These are phyloP conservation scores for Cyclotella kingstonii DNA, from an alignment of 108 stramenopile genomes.

Conservation along the genomic window DNA sequence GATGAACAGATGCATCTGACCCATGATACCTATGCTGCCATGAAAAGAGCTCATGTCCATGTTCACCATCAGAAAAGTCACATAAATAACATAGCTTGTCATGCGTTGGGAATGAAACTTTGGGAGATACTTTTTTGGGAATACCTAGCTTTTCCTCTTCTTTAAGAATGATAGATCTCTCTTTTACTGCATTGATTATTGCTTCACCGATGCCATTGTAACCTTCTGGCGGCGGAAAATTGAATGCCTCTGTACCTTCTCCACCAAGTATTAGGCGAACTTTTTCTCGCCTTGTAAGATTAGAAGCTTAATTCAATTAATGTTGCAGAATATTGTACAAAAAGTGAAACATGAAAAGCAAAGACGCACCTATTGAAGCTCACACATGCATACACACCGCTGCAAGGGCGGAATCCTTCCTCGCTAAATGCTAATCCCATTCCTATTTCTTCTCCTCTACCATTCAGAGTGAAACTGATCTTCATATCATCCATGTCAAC, in stretches of 20 bases:
- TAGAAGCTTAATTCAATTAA: not conserved
- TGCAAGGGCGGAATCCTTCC: constrained; percentile 80
- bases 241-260: constrained; percentile 59
- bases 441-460: constrained; percentile 82
- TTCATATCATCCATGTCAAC: constrained; percentile 85
- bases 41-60: constrained; percentile 87
- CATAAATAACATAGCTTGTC: constrained; percentile 24
- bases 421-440: constrained; percentile 86
- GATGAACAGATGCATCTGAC: constrained; percentile 83
- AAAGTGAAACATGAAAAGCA: not conserved
- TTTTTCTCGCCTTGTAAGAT: constrained; percentile 50
- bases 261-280: constrained; percentile 76
- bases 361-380: constrained; percentile 70
- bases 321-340: not conserved
- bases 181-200: constrained; percentile 59
- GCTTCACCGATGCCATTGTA: constrained; percentile 83
- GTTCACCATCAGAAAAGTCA: constrained; percentile 88
- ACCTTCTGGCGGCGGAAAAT: constrained; percentile 66
- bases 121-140: not conserved
- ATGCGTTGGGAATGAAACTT: too few relatives aligned
- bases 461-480: constrained; percentile 91
- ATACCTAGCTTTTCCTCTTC: constrained; percentile 53
- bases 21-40: constrained; percentile 90
- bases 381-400: constrained; percentile 87
- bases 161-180: constrained; percentile 48